These are phyloP conservation scores for Halenospora varia DNA, from an alignment of 495 filamentous ascomycete genomes.

Conservation along the genomic window DNA sequence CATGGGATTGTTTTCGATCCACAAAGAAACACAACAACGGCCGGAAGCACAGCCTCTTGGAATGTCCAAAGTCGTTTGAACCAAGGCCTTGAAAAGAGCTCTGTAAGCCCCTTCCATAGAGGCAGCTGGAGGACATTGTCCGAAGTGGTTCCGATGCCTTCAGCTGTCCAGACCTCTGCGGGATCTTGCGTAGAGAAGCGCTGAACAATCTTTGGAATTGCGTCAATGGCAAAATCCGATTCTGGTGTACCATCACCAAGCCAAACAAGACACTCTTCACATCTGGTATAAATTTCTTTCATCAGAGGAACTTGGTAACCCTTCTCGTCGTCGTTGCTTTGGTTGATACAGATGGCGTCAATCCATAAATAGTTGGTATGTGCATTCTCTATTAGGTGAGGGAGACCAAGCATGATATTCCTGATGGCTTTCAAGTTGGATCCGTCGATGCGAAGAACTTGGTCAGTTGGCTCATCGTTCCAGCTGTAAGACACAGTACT, in stretches of 20 bases:
- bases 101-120: constrained; percentile 5
- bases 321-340: constrained; percentile 8
- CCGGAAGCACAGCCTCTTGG: background rate
- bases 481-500: constrained; percentile 34
- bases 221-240: constrained; percentile 7
- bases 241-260: constrained; percentile 8
- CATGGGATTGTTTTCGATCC: background rate
- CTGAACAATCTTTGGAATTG: constrained; percentile 5
- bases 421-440: constrained; percentile 5
- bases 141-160: constrained; percentile 1
- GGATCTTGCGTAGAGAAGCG: background rate
- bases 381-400: constrained; percentile 4
- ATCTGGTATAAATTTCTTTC: constrained; percentile 15
- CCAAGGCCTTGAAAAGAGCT: constrained; percentile 2
- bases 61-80: constrained; percentile 9
- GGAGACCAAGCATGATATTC: constrained; percentile 2
- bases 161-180: background rate
- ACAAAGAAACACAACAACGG: background rate
- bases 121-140: background rate
- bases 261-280: constrained; percentile 14
- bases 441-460: background rate
- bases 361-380: constrained; percentile 10
- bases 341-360: constrained; percentile 19
- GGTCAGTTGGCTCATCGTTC: constrained; percentile 21
- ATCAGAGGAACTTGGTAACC: constrained; percentile 12